Base-by-base conservation (phyloP, 2,329 filamentous ascomycete species). In the Fusarium brachygibbosum region DNA sequence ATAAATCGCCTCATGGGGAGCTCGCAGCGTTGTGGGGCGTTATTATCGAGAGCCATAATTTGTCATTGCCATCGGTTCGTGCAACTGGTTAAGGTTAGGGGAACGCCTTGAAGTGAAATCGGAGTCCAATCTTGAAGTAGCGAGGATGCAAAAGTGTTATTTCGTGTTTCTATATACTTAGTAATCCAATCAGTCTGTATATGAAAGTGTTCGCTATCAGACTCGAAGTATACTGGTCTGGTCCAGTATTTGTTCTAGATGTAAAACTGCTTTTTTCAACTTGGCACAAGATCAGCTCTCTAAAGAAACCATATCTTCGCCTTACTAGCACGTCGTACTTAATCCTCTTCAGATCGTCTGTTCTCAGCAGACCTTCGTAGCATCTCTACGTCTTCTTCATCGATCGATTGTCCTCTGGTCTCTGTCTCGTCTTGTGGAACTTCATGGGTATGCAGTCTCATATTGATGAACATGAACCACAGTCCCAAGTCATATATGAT, bases 401-500 rank as follows among this genome's bases (percentile, higher is more conserved):
- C 72, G 4, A 54, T 48, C 0, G 63, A 66, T 29, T 56, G 28
- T 1, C 49, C 41, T n/a, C 46, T 19, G 3, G 61, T 14, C 2
- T 11, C 28, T 5, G 31, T 9, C n/a, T 48, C 63, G 10, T 53
- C 44, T 12, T 65, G 37, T 3, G 60, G 32, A 3, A 59, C 40
- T 44, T 85, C 83, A 58, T 85, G 78, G 37, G 80, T 77, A 59
- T 86, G 77, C 32, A 89, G 70, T 70, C 83, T 85, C 75, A 88
- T 83, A 60, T 87, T 88, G 29, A 88, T 81, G 74, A 89, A 90
- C 77, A 89, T 80, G 16, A 82, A 83, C 74, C 85, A 89, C 13
- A 90, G 71, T 0, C 87, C 87, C 32, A 89, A 72, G 57, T 90
- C 88, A 67, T 90, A 90, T 1, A 81, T 80, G 31, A 90, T 74